Percentiles rank a stretch among this genome's conserved stretches.
Evolutionary conservation across 2,329 filamentous ascomycete genomes (phyloP).

Genomic region (Mariannaea elegans): DNA sequence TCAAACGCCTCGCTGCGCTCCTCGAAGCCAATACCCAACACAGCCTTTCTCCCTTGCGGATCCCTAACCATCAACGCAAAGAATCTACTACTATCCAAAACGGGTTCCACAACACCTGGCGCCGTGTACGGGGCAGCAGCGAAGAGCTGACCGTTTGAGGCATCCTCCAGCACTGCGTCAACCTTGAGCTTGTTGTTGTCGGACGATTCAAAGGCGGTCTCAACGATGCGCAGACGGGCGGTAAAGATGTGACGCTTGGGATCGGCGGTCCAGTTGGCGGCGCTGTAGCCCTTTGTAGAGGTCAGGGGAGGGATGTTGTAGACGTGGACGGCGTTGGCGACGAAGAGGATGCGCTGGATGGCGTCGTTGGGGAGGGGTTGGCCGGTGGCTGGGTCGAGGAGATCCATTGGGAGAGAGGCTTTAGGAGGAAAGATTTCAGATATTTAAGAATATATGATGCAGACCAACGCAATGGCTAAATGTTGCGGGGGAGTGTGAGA

Average conservation of each 20-base stretch:
- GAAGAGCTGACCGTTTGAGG: conserved; percentile 77
- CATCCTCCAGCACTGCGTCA: conserved; percentile 83
- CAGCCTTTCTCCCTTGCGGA: conserved; percentile 77
- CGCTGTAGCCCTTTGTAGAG: conserved; percentile 81
- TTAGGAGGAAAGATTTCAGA: no score
- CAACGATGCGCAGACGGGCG: conserved; percentile 79
- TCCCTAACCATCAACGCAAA: conserved; percentile 85
- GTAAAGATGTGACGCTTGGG: conserved; percentile 84
- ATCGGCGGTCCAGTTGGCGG: conserved; percentile 78
- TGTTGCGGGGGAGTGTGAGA: neutral
- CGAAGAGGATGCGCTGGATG: conserved; percentile 86
- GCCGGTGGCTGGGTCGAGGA: conserved; percentile 77
- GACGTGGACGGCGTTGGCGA: conserved; percentile 78
- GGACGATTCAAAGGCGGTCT: conserved; percentile 67
- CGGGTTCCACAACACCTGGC: conserved; percentile 74
- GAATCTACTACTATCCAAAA: conserved; percentile 82
- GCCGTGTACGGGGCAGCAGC: conserved; percentile 82
- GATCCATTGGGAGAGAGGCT: conserved; percentile 60
- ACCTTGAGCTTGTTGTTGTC: conserved; percentile 68
- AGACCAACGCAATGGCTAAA: neutral
- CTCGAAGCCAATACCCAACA: conserved; percentile 87
- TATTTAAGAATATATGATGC: neutral
- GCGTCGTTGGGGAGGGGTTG: conserved; percentile 74
- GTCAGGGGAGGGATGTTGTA: conserved; percentile 86
- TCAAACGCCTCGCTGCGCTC: conserved; percentile 88